phyloP scores from a whole-genome alignment of 2,329 filamentous ascomycete genomes.

The Nemania sp. region DNA sequence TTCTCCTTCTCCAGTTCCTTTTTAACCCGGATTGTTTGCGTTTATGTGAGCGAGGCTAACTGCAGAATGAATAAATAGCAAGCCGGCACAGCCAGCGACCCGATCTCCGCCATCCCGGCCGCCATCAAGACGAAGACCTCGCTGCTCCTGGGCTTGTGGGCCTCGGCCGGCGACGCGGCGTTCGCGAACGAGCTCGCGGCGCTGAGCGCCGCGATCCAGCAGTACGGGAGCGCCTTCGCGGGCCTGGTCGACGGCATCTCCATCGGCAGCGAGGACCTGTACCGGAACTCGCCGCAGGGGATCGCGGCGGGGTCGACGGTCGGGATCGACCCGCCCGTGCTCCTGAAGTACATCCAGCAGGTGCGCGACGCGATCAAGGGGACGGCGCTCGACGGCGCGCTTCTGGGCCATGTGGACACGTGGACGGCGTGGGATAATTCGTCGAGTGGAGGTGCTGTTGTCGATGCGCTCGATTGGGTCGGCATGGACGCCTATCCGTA shows the following conservation, averaged over 20 bases:
- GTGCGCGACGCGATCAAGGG: constrained; percentile 65
- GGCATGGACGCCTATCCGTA: constrained; percentile 87
- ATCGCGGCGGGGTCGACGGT: constrained; percentile 62
- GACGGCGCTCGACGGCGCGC: constrained; percentile 59
- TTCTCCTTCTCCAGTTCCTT: not conserved
- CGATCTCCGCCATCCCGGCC: constrained; percentile 63
- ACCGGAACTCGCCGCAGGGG: constrained; percentile 74
- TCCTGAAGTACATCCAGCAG: constrained; percentile 72
- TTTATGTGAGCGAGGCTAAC: not conserved
- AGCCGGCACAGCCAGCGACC: constrained; percentile 62
- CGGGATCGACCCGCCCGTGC: constrained; percentile 63
- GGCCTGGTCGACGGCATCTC: constrained; percentile 78
- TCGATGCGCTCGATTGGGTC: constrained; percentile 73
- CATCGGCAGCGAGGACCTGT: constrained; percentile 84
- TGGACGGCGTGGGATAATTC: constrained; percentile 79
- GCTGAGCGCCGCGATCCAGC: constrained; percentile 67
- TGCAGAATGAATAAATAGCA: constrained; percentile 48
- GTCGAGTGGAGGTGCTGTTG: constrained; percentile 71
- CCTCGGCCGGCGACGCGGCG: constrained; percentile 63
- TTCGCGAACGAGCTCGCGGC: constrained; percentile 77
- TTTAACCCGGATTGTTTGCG: not conserved
- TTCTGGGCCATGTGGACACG: constrained; percentile 85
- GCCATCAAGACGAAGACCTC: constrained; percentile 79
- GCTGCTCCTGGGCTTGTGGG: constrained; percentile 83
- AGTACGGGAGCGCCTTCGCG: constrained; percentile 69